Percentiles rank a stretch among this genome's conserved stretches.
Evolutionary conservation across 768 basidiomycete genomes (phyloP).

Genomic region (Neoboletus brunneissimus): DNA sequence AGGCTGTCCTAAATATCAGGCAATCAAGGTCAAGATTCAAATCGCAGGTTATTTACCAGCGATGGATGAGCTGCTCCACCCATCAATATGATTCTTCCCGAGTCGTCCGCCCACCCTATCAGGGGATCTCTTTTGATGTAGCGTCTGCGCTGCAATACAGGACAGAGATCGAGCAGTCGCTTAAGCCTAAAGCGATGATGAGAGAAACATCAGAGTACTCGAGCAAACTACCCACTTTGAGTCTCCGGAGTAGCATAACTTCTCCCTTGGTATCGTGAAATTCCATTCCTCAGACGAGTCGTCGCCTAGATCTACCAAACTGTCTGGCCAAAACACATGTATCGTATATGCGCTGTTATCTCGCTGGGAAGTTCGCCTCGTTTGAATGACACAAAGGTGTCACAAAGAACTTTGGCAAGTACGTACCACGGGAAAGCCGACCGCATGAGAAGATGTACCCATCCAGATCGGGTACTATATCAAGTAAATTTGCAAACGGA

Average conservation of each 20-base stretch:
- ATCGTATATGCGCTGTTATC: slow-evolving; percentile 37
- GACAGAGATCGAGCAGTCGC: slow-evolving; percentile 35
- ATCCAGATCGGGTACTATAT: slow-evolving; percentile 21
- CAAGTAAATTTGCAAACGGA: neutral
- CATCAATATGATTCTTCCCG: slow-evolving; percentile 46
- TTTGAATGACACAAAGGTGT: neutral
- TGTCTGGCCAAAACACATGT: slow-evolving; percentile 38
- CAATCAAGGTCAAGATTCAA: neutral
- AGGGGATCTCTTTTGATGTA: slow-evolving; percentile 32
- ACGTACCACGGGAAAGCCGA: slow-evolving; percentile 19
- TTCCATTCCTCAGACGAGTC: slow-evolving; percentile 27
- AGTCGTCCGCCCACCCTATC: slow-evolving; percentile 46
- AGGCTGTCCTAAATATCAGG: slow-evolving; percentile 36
- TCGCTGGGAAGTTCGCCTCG: slow-evolving; percentile 4
- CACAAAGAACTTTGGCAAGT: neutral
- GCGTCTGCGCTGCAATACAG: slow-evolving; percentile 35
- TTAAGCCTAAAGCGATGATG: slow-evolving; percentile 26
- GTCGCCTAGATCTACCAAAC: slow-evolving; percentile 30
- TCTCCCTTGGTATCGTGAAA: slow-evolving; percentile 33
- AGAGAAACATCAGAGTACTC: neutral
- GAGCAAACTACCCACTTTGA: slow-evolving; percentile 31
- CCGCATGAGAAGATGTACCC: slow-evolving; percentile 14
- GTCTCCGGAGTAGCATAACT: slow-evolving; percentile 33
- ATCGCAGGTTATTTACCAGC: slow-evolving; percentile 34
- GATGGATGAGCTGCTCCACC: slow-evolving; percentile 59